Base-by-base conservation (phyloP, 805 yeast genomes). In the Zygosaccharomyces kombuchaensis region DNA sequence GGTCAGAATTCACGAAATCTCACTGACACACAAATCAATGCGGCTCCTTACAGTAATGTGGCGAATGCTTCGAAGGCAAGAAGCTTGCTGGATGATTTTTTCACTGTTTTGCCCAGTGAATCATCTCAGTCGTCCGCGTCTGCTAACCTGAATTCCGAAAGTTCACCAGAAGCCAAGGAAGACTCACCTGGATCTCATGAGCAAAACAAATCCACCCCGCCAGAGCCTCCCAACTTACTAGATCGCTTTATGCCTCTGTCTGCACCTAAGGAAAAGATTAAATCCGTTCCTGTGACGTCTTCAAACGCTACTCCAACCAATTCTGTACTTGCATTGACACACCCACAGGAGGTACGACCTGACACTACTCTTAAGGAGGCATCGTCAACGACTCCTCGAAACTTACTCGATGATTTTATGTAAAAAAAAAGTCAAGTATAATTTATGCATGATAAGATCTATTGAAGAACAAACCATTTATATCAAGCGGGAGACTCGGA, bases 381-480 rank as follows among this genome's bases (percentile, higher is more conserved):
- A 14, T 13, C 41, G 5, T 31, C 34, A 38, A 7, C 41, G 8
- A 16, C 17, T 10, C 62, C 67, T 16, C 56, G 55, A 38, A 65
- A 55, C 52, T 37, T 65, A 22, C 46, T 65, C 12, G 69, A 65
- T 46, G 67, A 60, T 42, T 65, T 64, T 54, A 59, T 64, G 64
- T 65, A 56, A 47, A 12, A 10, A 9, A 27, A 27, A 9, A 26
- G 14, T 16, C 14, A 9, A 36, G 29, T 29, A 21, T 22, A 4
- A 10, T 17, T 42, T 43, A 50, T 27, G 46, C 26, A 10, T 19
- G 14, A 8, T 9, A 35, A 9, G 25, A 35, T 19, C 32, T 21
- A 41, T 34, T 41, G 19, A 41, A 8, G 26, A 22, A 25, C 10
- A 13, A 27, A 5, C 17, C 30, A 17, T 16, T 16, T 13, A 19